Evolutionary conservation across 345 rosid genomes (phyloP), one percentile per base, ranked within the genome.

Genomic region (Cardamine occulta): DNA sequence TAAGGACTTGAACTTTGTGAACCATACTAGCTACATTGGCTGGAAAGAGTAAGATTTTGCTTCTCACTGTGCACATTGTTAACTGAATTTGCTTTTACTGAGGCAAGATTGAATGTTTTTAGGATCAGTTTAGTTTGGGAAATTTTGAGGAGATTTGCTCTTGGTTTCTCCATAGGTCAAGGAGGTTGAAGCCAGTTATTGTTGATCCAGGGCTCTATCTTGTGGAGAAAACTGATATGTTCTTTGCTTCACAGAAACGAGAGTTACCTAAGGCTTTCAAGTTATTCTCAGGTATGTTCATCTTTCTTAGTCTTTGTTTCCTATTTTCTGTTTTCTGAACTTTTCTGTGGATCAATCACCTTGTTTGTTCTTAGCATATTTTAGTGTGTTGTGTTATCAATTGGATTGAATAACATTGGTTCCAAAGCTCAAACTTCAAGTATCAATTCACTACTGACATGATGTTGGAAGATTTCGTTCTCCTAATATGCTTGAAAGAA

Each of bases 191-290:
- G 83, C 91, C 93, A 11, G 87, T 90, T 56, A 90, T 93, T 75
- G 96, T 95, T 58, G 99, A 95, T 77, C 96, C 99, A 7, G 99
- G 98, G 62, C 93, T 95, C 72, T 95, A 92, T 83, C 87, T 89
- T 42, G 68, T 65, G 21, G 98, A 90, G 78, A 90, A 85, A 74
- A 77, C 81, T 3, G 83, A 84, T 49, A 87, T 93, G 91, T 90
- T 92, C 77, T 85, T 87, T 77, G 91, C 89, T 56, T 76, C 93
- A 31, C 97, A 95, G 73, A 92, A 86, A 82, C 86, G 98, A 68
- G 85, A 80, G 21, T 66, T 95, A 79, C 99, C 99, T 24, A 86
- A 80, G 76, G 86, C 97, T 24, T 92, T 87, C 82, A 82, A 80
- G 80, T 68, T 95, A 63, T 90, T 95, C 81, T 70, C 97, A 85